phyloP scores from a whole-genome alignment of 2,329 filamentous ascomycete species.

The Paecilomyces variotii region DNA sequence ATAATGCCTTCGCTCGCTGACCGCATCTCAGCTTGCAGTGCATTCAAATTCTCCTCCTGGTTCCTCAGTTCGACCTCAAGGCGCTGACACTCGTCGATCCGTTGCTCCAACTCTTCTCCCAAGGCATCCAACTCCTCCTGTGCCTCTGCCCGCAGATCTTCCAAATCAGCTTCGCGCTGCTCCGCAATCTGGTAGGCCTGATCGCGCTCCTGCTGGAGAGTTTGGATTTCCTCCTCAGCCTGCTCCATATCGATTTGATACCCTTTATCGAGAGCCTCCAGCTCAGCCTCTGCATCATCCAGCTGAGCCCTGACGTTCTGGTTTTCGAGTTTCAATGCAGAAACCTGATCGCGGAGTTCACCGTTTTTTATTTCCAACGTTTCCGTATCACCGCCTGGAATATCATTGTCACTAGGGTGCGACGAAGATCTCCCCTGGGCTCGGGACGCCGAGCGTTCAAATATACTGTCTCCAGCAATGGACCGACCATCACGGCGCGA shows the following conservation, averaged over 20 bases:
- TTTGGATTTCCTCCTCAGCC: conserved; percentile 69
- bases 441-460: conserved; percentile 88
- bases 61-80: conserved; percentile 65
- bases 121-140: conserved; percentile 51
- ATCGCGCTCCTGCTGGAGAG: conserved; percentile 74
- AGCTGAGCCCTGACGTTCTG: conserved; percentile 80
- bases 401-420: conserved; percentile 59
- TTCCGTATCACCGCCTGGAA: conserved; percentile 65
- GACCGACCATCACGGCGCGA: conserved; percentile 61
- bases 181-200: conserved; percentile 70
- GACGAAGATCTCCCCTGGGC: conserved; percentile 68
- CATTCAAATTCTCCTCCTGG: conserved; percentile 76
- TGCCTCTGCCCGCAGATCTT: conserved; percentile 49
- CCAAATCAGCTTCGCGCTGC: conserved; percentile 47
- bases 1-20: conserved; percentile 81
- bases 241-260: conserved; percentile 76
- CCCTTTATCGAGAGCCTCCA: conserved; percentile 63
- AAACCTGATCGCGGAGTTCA: conserved; percentile 76
- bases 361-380: conserved; percentile 78
- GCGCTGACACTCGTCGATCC: conserved; percentile 61
- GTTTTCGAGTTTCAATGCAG: conserved; percentile 77
- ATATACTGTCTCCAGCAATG: conserved; percentile 72
- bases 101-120: conserved; percentile 61
- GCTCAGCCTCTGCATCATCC: conserved; percentile 69
- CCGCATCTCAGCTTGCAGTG: conserved; percentile 90